Evolutionary conservation across 2,329 filamentous ascomycete genomes (phyloP), one percentile per base, ranked within the genome.

Genomic region (Penicillium digitatum): DNA sequence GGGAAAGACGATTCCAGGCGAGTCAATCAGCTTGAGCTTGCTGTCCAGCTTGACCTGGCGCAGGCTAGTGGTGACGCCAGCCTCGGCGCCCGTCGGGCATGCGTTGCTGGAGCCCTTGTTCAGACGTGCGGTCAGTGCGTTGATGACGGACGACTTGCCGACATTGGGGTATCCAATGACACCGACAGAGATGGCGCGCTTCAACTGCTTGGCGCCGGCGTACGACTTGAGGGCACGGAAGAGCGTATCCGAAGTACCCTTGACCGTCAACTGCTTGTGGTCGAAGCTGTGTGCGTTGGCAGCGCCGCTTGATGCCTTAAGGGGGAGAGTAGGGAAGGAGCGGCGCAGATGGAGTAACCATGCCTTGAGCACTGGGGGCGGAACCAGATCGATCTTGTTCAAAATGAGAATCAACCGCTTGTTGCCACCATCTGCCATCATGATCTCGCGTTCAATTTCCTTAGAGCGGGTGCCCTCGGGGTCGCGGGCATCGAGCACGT

Each of bases 121-220:
- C 64, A 96, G 79, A 35, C 90, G 84, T 35, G 88, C 86, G 20
- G 90, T 87, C 53, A 96, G 85, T 16, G 91, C 89, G 73, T 96
- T 96, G 81, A 96, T 96, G 67, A 96, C 90, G 48, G 91, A 96
- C 27, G 90, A 95, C 79, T 96, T 96, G 71, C 92, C 92, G 56
- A 96, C 92, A 72, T 96, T 96, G 66, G 92, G 92, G 73, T 96
- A 96, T 27, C 92, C 92, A 65, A 96, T 95, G 59, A 96, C 89
- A 62, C 92, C 92, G 57, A 96, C 92, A 20, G 89, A 92, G 66
- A 95, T 85, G 50, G 91, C 87, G 53, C 92, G 87, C 81, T 95
- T 95, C 63, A 96, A 79, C 71, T 95, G 87, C 66, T 89, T 88
- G 57, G 83, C 83, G 55, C 89, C 87, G 10, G 92, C 89, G 69